These are phyloP conservation scores for Trametes polyzona DNA, from an alignment of 1,284 basidiomycete species.

Conservation along the genomic window DNA sequence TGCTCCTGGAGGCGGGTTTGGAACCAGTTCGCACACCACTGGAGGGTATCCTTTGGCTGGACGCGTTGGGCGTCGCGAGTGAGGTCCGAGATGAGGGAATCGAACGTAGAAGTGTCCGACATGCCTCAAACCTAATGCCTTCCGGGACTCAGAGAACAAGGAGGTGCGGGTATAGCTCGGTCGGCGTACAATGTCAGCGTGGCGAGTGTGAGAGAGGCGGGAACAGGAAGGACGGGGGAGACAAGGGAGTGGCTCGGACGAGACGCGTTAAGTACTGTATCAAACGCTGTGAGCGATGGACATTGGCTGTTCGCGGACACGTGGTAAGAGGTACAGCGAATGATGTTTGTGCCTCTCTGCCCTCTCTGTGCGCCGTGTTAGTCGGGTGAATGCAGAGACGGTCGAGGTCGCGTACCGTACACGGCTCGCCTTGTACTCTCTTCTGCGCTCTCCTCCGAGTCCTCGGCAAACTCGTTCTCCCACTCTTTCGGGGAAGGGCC, in stretches of 20 bases:
- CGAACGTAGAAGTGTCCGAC: constrained; percentile 68
- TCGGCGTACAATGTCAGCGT: not conserved
- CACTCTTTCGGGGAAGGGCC: not conserved
- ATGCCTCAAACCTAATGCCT: constrained; percentile 8
- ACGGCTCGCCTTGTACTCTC: constrained; percentile 4
- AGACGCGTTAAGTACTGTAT: constrained; percentile 6
- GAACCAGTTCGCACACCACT: constrained; percentile 98
- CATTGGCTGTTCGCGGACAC: constrained; percentile 13
- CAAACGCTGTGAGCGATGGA: constrained; percentile 15
- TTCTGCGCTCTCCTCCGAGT: not conserved
- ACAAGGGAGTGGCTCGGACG: constrained; percentile 13
- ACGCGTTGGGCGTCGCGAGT: constrained; percentile 85
- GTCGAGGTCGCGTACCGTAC: not conserved
- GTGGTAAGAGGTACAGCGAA: not conserved
- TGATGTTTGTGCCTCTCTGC: constrained; percentile 2
- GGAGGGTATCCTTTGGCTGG: constrained; percentile 87
- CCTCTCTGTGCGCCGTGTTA: not conserved
- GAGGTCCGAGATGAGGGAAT: constrained; percentile 82
- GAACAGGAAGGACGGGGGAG: not conserved
- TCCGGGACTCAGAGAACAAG: not conserved
- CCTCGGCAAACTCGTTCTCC: not conserved
- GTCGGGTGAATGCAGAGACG: not conserved
- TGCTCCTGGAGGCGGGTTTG: constrained; percentile 86
- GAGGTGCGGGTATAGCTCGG: constrained; percentile 2
- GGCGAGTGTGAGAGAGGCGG: constrained; percentile 1